Evolutionary conservation across 1,284 basidiomycete genomes (phyloP).

Genomic region (Trichosporon sp.): DNA sequence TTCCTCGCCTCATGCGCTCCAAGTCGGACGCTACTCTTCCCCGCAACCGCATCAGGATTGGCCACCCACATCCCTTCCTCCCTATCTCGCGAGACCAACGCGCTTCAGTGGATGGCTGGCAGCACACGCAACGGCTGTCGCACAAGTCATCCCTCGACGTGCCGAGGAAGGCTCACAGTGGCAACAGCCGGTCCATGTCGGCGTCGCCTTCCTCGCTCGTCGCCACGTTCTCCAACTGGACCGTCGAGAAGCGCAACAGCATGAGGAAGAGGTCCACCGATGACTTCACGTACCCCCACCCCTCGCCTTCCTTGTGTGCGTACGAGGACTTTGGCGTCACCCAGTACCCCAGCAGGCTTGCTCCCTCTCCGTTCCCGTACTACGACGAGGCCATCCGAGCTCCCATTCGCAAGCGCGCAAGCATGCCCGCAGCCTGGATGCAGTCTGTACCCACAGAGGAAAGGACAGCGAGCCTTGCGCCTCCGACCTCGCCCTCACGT

Average conservation of each 20-base stretch:
- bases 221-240: slow-evolving; percentile 5
- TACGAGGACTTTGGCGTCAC: not conserved
- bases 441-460: not conserved
- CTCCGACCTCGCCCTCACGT: not conserved
- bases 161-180: not conserved
- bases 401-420: slow-evolving; percentile 3
- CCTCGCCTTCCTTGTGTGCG: not conserved
- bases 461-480: not conserved
- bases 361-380: not conserved
- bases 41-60: not conserved
- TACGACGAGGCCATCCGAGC: not conserved
- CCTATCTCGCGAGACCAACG: not conserved
- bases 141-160: slow-evolving; percentile 14
- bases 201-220: slow-evolving; percentile 16
- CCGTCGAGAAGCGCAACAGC: slow-evolving; percentile 13
- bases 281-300: not conserved
- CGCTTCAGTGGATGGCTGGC: not conserved
- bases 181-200: not conserved
- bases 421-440: slow-evolving; percentile 7
- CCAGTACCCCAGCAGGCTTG: not conserved
- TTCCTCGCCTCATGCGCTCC: slow-evolving; percentile 5
- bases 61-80: slow-evolving; percentile 1
- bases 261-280: not conserved
- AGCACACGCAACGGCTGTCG: not conserved
- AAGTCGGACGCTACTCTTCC: slow-evolving; percentile 9